These are phyloP conservation scores for Earliella scabrosa DNA, from an alignment of 1,284 basidiomycete genomes.

Conservation along the genomic window DNA sequence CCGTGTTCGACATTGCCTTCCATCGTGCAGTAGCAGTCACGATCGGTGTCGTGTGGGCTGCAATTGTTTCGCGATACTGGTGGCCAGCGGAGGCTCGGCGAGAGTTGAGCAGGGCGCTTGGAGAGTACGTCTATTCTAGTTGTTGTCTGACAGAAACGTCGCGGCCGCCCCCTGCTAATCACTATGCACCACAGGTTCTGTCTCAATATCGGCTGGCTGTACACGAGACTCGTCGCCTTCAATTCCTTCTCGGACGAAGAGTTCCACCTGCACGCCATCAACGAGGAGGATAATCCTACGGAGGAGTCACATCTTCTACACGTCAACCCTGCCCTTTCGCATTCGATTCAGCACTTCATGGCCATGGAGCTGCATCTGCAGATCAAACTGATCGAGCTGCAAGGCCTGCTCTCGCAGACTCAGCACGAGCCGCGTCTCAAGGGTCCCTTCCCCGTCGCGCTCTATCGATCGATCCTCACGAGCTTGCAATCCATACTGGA, in stretches of 20 bases:
- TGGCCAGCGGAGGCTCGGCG: slow-evolving; percentile 94
- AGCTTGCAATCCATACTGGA: slow-evolving; percentile 91
- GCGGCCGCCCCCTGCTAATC: not conserved
- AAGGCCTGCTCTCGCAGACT: slow-evolving; percentile 84
- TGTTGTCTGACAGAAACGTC: not conserved
- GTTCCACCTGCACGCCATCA: slow-evolving; percentile 17
- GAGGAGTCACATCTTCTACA: slow-evolving; percentile 44
- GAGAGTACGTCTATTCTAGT: slow-evolving; percentile 66
- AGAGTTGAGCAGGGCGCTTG: slow-evolving; percentile 83
- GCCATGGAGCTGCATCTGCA: slow-evolving; percentile 95
- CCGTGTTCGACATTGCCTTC: slow-evolving; percentile 75
- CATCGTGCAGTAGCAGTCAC: slow-evolving; percentile 85
- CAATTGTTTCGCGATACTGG: slow-evolving; percentile 87
- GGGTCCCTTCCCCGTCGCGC: slow-evolving; percentile 83
- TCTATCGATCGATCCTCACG: slow-evolving; percentile 86
- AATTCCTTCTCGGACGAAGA: slow-evolving; percentile 59
- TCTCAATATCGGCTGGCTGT: slow-evolving; percentile 83
- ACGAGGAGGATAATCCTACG: slow-evolving; percentile 34
- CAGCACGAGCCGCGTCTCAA: slow-evolving; percentile 94
- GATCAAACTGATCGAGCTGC: slow-evolving; percentile 84
- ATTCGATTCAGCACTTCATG: slow-evolving; percentile 86
- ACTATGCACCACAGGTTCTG: slow-evolving; percentile 69
- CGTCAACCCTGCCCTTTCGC: slow-evolving; percentile 48
- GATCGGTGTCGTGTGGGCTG: slow-evolving; percentile 88
- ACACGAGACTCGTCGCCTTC: slow-evolving; percentile 77